Percentiles rank a stretch among this genome's conserved stretches.
Conservation (phyloP, 176 grass and related monocot species). For the Elaeis guineensis region DNA sequence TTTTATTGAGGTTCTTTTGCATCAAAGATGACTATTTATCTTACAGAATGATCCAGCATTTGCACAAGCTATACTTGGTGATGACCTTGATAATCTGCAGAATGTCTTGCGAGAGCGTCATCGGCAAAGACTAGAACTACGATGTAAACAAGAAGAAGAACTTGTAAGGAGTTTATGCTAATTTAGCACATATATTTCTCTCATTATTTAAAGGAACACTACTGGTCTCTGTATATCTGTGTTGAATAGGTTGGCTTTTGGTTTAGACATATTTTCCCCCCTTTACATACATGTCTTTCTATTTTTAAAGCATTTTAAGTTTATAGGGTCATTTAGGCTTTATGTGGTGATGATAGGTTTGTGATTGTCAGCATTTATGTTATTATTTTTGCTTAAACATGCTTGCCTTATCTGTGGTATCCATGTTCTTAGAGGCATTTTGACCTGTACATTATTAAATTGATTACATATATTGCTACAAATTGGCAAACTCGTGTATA, state of each 20-base stretch:
- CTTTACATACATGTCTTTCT: no score
- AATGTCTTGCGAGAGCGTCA: conserved; percentile 58
- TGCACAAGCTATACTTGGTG: conserved; percentile 80
- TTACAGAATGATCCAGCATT: conserved; percentile 89
- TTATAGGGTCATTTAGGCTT: no score
- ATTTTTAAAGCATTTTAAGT: no score
- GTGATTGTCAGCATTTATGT: no score
- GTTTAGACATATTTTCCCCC: no score
- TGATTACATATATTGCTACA: background rate
- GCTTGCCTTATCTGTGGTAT: no score
- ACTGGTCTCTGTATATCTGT: no score
- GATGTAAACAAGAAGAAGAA: conserved; percentile 85
- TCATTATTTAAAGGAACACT: no score
- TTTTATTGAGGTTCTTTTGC: background rate
- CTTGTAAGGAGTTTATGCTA: conserved; percentile 54
- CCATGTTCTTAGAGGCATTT: background rate
- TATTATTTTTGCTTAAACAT: no score
- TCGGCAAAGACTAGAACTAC: conserved; percentile 52
- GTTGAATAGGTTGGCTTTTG: no score
- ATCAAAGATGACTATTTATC: background rate
- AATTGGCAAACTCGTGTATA: background rate
- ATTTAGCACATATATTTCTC: background rate
- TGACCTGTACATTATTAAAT: background rate
- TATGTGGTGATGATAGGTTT: no score
- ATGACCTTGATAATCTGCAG: conserved; percentile 65